Percentiles rank a stretch among this genome's conserved stretches.
phyloP scores from a whole-genome alignment of 2,329 filamentous ascomycete genomes.

The Sporothrix curviconia region DNA sequence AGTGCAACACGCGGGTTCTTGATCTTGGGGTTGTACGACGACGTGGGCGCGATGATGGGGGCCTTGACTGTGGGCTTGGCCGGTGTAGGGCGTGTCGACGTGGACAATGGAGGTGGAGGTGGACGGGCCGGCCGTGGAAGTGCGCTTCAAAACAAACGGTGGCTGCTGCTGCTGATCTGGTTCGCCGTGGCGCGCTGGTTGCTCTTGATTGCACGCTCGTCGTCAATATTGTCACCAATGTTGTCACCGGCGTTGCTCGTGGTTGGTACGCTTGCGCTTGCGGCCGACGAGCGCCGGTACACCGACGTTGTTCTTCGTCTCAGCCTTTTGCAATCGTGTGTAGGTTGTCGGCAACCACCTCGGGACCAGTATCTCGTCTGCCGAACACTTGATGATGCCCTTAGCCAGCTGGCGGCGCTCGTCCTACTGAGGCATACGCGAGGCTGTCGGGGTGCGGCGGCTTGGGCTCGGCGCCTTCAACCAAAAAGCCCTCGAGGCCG shows the following conservation, averaged over 20 bases:
- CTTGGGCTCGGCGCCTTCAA: background rate
- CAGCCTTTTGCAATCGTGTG: background rate
- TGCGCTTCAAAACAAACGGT: too few relatives aligned
- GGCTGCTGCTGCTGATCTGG: too few relatives aligned
- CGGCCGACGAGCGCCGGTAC: background rate
- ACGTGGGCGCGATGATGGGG: background rate
- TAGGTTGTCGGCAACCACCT: background rate
- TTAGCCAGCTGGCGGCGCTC: slow-evolving; percentile 16
- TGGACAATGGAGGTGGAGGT: too few relatives aligned
- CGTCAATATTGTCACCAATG: background rate
- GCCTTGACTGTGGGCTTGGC: background rate
- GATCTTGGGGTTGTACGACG: background rate
- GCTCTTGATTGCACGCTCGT: too few relatives aligned
- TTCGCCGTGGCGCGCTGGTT: too few relatives aligned
- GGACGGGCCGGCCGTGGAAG: too few relatives aligned
- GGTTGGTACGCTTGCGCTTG: background rate
- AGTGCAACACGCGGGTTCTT: slow-evolving; percentile 14
- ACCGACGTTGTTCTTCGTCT: background rate
- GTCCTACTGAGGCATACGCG: slow-evolving; percentile 11
- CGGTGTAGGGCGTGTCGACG: background rate
- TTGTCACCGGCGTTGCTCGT: background rate
- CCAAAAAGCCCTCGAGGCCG: slow-evolving; percentile 12
- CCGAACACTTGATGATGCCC: slow-evolving; percentile 14
- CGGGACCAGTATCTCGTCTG: background rate
- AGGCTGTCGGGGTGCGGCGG: slow-evolving; percentile 2